Base-by-base conservation (phyloP, 345 rosid genomes). In the Eucalyptus caleyi region DNA sequence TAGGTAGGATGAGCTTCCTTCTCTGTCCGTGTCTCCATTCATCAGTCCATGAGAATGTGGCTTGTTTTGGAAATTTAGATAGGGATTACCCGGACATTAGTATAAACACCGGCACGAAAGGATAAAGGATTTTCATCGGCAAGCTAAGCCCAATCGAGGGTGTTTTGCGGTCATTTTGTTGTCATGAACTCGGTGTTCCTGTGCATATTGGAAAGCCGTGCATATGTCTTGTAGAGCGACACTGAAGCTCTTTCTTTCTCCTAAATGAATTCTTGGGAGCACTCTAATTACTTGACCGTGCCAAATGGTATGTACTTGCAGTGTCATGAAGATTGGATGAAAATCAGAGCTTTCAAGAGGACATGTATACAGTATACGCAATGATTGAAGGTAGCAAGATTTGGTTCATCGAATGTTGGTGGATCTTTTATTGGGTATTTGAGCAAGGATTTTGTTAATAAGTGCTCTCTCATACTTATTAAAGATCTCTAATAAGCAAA, bases 341-440 rank as follows among this genome's bases (percentile, higher is more conserved):
- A 18, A 9, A 9, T 69, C 24, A 13, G 44, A 72, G 82, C 82
- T 34, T 72, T 34, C 44, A 34, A 34, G 26, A 72, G 14, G 40
- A 72, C 44, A 10, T 2, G 8, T 5, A 34, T 34, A 18, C 4
- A 6, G 7, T 5, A 34, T 34, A 18, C 8, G 12, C 0, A 2
- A 69, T 18, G 26, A 34, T 34, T 34, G 44, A 69, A 69, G 81
- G 44, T 10, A 18, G 14, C 44, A 34, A 72, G 45, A 72, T 72
- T 72, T 18, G 44, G 26, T 72, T 34, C 26, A 69, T 34, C 26
- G 21, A 69, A 16, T 18, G 2, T 34, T 16, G 21, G 2, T 40
- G 24, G 24, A 69, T 69, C 42, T 11, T 69, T 32, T 34, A 16
- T 69, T 16, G 42, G 81, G 77, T 8, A 16, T 65, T 65, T n/a